Conservation (phyloP, 768 basidiomycete genomes). For the Tulasnella sp. region DNA sequence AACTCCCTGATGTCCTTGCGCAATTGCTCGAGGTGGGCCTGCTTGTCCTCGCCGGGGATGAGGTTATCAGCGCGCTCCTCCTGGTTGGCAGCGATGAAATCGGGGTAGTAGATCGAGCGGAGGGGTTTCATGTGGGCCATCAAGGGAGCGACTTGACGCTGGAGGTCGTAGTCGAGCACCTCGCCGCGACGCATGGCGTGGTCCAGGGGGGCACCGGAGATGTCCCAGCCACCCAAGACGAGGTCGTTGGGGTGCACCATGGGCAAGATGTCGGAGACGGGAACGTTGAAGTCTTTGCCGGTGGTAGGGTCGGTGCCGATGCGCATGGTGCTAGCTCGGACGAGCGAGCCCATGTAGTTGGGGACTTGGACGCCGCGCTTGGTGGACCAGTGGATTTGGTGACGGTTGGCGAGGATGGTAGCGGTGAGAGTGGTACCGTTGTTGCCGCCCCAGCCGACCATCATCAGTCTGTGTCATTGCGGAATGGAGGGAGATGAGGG, state of each 20-base stretch:
- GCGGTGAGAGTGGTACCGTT: slow-evolving; percentile 92
- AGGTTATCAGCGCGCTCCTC: slow-evolving; percentile 92
- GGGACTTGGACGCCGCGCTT: slow-evolving; percentile 87
- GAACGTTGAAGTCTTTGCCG: slow-evolving; percentile 87
- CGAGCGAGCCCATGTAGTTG: slow-evolving; percentile 95
- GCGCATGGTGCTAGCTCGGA: slow-evolving; percentile 91
- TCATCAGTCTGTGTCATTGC: slow-evolving; percentile 62
- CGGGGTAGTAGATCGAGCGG: slow-evolving; percentile 93
- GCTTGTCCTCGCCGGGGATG: slow-evolving; percentile 78
- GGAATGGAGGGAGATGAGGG: not conserved
- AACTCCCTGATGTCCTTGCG: slow-evolving; percentile 91
- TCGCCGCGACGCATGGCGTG: slow-evolving; percentile 88
- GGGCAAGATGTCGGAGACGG: slow-evolving; percentile 84
- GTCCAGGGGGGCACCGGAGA: slow-evolving; percentile 77
- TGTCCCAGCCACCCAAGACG: slow-evolving; percentile 97
- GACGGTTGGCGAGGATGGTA: slow-evolving; percentile 90
- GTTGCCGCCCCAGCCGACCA: slow-evolving; percentile 96
- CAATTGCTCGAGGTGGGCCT: slow-evolving; percentile 82
- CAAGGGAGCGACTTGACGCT: slow-evolving; percentile 84
- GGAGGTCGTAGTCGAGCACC: slow-evolving; percentile 93
- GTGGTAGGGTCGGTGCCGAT: slow-evolving; percentile 72
- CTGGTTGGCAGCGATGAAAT: slow-evolving; percentile 97
- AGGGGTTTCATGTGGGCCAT: slow-evolving; percentile 77
- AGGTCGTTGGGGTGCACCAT: slow-evolving; percentile 99
- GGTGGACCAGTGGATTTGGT: slow-evolving; percentile 91